Conservation (phyloP, 306 rosid species). For the Prunus padus region DNA sequence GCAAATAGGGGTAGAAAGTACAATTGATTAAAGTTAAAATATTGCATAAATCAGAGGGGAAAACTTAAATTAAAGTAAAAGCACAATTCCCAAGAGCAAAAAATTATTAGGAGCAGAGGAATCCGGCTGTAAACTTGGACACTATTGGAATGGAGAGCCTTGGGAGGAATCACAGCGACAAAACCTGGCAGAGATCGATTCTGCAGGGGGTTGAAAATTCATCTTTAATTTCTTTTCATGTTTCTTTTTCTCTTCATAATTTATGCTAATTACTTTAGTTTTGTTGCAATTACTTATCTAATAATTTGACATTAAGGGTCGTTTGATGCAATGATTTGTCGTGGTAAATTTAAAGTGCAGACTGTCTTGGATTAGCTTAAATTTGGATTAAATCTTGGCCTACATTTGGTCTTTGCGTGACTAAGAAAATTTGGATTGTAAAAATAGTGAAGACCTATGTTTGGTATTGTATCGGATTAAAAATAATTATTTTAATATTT, state of each 20-base stretch:
- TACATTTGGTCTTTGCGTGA: too few species aligned
- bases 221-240: slow-evolving; percentile 22
- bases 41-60: slow-evolving; percentile 32
- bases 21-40: slow-evolving; percentile 39
- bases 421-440: too few species aligned
- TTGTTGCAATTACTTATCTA: neutral
- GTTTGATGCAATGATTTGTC: too few species aligned
- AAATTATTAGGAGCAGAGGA: slow-evolving; percentile 67
- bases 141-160: slow-evolving; percentile 38
- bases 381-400: too few species aligned
- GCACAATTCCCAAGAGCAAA: slow-evolving; percentile 55
- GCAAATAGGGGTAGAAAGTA: slow-evolving; percentile 40
- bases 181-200: slow-evolving; percentile 57
- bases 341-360: too few species aligned
- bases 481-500: too few species aligned
- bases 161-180: slow-evolving; percentile 39
- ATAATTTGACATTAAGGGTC: neutral
- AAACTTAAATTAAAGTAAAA: neutral
- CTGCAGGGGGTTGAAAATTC: slow-evolving; percentile 27
- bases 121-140: slow-evolving; percentile 70
- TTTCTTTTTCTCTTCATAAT: slow-evolving; percentile 22
- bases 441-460: too few species aligned
- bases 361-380: too few species aligned
- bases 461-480: too few species aligned
- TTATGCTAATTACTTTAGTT: neutral